A percentile compares a stretch with the other conserved stretches of the same genome.
Conservation (phyloP, 805 yeast genomes). For the Wickerhamomyces pijperi region DNA sequence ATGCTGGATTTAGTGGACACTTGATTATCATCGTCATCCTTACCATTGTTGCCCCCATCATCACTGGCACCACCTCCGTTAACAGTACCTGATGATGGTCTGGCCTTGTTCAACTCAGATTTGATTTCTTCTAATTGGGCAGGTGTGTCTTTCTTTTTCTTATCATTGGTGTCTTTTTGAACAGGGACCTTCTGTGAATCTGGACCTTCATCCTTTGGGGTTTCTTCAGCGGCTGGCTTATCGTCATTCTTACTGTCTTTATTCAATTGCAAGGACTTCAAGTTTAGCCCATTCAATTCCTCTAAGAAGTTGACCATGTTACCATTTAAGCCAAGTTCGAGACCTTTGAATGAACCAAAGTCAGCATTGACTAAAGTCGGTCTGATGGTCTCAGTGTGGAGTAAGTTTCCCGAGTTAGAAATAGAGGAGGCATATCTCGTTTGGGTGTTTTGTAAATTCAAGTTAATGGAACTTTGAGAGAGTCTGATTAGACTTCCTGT, state of each 20-base stretch:
- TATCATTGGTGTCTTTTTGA: constrained; percentile 17
- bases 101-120: constrained; percentile 6
- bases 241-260: constrained; percentile 3
- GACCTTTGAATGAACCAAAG: background rate
- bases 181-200: constrained; percentile 2
- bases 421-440: background rate
- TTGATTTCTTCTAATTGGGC: constrained; percentile 12
- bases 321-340: constrained; percentile 2
- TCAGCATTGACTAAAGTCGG: background rate
- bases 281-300: constrained; percentile 14
- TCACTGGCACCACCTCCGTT: no score
- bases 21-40: constrained; percentile 11
- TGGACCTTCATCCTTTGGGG: constrained; percentile 4
- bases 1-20: no score
- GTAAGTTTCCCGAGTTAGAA: no score
- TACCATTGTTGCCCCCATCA: constrained; percentile 7
- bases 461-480: no score
- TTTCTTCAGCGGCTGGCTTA: background rate
- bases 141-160: constrained; percentile 18
- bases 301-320: constrained; percentile 13
- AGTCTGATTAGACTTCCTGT: no score
- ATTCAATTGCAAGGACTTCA: constrained; percentile 4
- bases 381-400: background rate
- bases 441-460: background rate
- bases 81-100: no score